Evolutionary conservation across 139 green algal species (phyloP).

Genomic region (Chlorella sp.): DNA sequence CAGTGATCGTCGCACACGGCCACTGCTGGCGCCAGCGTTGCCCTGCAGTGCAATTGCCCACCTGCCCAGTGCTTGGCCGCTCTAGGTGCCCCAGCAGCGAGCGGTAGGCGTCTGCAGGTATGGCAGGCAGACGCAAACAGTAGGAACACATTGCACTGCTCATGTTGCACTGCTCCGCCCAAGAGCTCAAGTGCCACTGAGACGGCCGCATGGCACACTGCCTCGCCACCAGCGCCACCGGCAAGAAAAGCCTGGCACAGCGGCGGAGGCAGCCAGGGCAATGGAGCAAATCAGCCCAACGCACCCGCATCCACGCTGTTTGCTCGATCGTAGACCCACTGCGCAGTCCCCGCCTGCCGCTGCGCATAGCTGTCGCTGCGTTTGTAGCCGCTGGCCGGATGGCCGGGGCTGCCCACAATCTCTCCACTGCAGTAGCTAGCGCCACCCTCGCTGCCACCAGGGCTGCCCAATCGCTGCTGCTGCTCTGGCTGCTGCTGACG

Average conservation of each 20-base stretch:
- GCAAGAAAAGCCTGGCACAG: background rate
- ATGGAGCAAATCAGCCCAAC: background rate
- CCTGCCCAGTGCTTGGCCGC: background rate
- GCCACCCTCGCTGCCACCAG: background rate
- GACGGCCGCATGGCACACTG: too few species aligned
- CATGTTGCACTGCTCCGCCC: too few species aligned
- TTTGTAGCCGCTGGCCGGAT: background rate
- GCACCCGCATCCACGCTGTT: constrained; percentile 14
- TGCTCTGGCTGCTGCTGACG: background rate
- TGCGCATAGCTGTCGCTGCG: constrained; percentile 8
- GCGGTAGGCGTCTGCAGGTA: constrained; percentile 17
- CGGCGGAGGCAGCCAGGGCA: background rate
- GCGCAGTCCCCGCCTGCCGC: constrained; percentile 33
- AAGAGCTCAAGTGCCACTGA: too few species aligned
- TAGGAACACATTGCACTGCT: too few species aligned
- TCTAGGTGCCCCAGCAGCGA: constrained; percentile 23
- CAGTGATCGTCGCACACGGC: too few species aligned
- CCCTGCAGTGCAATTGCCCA: too few species aligned
- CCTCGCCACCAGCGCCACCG: background rate
- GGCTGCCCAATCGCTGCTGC: constrained; percentile 9
- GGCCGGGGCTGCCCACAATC: constrained; percentile 12
- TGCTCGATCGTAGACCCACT: constrained; percentile 41
- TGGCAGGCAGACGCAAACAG: background rate
- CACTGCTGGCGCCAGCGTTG: too few species aligned
- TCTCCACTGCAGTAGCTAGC: constrained; percentile 16